Evolutionary conservation across 2,329 filamentous ascomycete genomes (phyloP).

Genomic region (Phaeophleospora eucalypticola): DNA sequence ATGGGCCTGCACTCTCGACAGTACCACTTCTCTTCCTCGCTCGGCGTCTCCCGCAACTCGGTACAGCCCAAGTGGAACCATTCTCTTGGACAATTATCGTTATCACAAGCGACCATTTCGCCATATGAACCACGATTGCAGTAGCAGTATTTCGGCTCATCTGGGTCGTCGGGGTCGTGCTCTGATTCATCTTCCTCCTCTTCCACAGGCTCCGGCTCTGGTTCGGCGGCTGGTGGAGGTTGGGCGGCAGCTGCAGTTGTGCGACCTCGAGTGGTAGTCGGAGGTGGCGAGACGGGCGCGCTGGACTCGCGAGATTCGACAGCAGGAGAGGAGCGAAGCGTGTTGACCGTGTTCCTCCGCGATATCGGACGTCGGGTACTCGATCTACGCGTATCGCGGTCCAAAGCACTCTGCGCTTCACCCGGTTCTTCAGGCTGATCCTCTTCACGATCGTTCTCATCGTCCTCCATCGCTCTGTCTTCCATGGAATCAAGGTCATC

Average conservation of each 20-base stretch:
- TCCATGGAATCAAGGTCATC: conserved; percentile 29
- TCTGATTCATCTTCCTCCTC: conserved; percentile 29
- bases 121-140: conserved; percentile 63
- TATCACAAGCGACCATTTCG: conserved; percentile 66
- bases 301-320: conserved; percentile 15
- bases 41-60: conserved; percentile 56
- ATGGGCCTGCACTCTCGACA: conserved; percentile 47
- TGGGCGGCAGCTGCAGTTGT: conserved; percentile 6
- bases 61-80: conserved; percentile 67
- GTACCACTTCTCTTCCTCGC: conserved; percentile 51
- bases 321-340: conserved; percentile 18
- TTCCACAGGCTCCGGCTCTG: conserved; percentile 14
- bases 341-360: conserved; percentile 19
- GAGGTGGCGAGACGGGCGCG: conserved; percentile 18
- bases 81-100: conserved; percentile 59
- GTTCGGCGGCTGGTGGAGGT: conserved; percentile 4
- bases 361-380: conserved; percentile 18
- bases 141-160: conserved; percentile 62
- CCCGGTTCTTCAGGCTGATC: conserved; percentile 5
- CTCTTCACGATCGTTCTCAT: conserved; percentile 9
- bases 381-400: conserved; percentile 14
- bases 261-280: conserved; percentile 15
- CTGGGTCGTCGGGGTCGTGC: conserved; percentile 43
- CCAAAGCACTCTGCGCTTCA: conserved; percentile 9
- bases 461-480: conserved; percentile 6